These are phyloP conservation scores for Pistacia vera DNA, from an alignment of 345 rosid species.

Conservation along the genomic window DNA sequence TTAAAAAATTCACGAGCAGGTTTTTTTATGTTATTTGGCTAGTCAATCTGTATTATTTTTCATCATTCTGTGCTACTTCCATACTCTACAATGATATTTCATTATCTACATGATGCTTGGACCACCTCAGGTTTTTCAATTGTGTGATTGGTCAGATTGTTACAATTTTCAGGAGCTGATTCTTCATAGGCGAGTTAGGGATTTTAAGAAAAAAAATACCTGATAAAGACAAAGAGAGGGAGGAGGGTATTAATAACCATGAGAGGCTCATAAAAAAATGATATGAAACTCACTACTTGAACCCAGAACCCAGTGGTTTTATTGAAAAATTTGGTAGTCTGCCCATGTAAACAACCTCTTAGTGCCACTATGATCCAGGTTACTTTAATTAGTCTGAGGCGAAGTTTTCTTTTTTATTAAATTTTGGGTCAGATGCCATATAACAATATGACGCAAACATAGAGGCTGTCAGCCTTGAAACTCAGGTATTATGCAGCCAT, in stretches of 20 bases:
- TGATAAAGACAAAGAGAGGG: background rate
- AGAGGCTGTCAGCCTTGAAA: no score
- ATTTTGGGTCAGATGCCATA: background rate
- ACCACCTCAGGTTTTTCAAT: background rate
- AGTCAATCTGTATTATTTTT: background rate
- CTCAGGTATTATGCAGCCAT: background rate
- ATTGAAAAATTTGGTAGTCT: background rate
- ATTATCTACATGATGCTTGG: background rate
- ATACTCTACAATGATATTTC: background rate
- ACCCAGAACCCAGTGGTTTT: background rate
- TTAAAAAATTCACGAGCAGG: no score
- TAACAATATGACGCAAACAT: background rate
- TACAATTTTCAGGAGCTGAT: slow-evolving; percentile 4
- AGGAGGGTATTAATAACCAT: background rate
- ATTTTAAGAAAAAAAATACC: background rate
- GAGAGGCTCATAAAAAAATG: background rate
- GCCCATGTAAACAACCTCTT: background rate
- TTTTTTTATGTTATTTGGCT: no score
- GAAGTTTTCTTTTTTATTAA: background rate
- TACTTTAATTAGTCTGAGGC: no score
- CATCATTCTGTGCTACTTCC: background rate
- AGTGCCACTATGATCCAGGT: background rate
- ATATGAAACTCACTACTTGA: background rate
- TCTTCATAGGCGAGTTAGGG: background rate
- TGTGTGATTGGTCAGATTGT: slow-evolving; percentile 2